A percentile compares a stretch with the other conserved stretches of the same genome.
Evolutionary conservation across 2,329 filamentous ascomycete genomes (phyloP).

Genomic region (Graphiopsis chlorocephala): DNA sequence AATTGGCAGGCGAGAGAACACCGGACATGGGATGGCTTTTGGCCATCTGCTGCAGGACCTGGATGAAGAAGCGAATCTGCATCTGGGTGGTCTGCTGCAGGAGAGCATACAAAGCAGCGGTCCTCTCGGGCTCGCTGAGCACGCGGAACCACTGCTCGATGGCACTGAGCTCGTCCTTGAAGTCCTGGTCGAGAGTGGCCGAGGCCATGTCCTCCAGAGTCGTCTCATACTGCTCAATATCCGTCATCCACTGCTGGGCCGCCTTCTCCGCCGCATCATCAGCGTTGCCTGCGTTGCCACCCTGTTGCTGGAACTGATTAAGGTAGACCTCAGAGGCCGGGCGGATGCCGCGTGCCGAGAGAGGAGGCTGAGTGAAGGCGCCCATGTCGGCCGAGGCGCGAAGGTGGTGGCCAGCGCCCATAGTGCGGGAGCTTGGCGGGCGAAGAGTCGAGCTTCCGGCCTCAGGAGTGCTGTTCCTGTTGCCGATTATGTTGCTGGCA

Average conservation of each 20-base stretch:
- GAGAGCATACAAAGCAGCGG: conserved; percentile 89
- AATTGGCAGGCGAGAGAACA: conserved; percentile 88
- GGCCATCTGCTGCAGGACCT: conserved; percentile 97
- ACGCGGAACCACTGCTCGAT: conserved; percentile 99
- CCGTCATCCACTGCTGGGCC: conserved; percentile 96
- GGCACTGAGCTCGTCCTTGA: conserved; percentile 97
- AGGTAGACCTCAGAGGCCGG: conserved; percentile 93
- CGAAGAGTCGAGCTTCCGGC: conserved; percentile 72
- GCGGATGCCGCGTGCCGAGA: conserved; percentile 74
- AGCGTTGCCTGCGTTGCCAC: conserved; percentile 62
- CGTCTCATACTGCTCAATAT: conserved; percentile 98
- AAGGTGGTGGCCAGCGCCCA: conserved; percentile 79
- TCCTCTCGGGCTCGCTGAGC: conserved; percentile 92
- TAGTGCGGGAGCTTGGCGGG: conserved; percentile 55
- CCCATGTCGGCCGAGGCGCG: conserved; percentile 96
- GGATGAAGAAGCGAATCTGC: conserved; percentile 98
- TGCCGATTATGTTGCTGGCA: conserved; percentile 53
- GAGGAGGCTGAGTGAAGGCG: conserved; percentile 65
- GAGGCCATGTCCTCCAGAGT: conserved; percentile 98
- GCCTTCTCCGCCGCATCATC: conserved; percentile 92
- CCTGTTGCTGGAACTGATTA: conserved; percentile 69
- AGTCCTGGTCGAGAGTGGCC: conserved; percentile 97
- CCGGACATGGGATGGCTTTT: conserved; percentile 97
- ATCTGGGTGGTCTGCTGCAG: conserved; percentile 98
- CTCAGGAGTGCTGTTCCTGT: conserved; percentile 97